These are phyloP conservation scores for Saxispiralis lemnorum DNA, from an alignment of 495 filamentous ascomycete species.

Conservation along the genomic window DNA sequence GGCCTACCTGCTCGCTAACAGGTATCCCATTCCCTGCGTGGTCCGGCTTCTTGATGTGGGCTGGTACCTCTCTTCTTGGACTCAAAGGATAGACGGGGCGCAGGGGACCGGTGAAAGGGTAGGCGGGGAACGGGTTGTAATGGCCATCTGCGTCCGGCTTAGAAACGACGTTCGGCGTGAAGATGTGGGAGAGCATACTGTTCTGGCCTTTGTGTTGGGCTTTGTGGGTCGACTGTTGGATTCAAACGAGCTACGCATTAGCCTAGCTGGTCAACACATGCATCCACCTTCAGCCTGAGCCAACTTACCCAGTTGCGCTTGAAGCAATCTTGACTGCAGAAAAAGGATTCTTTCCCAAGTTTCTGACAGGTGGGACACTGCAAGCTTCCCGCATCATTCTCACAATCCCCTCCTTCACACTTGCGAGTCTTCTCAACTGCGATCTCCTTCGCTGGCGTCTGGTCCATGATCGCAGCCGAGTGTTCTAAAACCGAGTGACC, in stretches of 20 bases:
- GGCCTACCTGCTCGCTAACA: constrained; percentile 45
- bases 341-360: constrained; percentile 75
- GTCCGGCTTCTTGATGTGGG: constrained; percentile 65
- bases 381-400: constrained; percentile 61
- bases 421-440: constrained; percentile 36
- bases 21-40: constrained; percentile 74
- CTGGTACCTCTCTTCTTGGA: constrained; percentile 51
- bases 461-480: constrained; percentile 1
- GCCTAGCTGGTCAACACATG: background rate
- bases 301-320: constrained; percentile 85
- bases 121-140: constrained; percentile 82
- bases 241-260: background rate
- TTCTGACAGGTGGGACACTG: constrained; percentile 93
- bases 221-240: constrained; percentile 63
- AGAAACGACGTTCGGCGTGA: constrained; percentile 62
- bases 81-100: constrained; percentile 86
- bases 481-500: no score
- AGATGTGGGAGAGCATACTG: constrained; percentile 49
- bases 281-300: constrained; percentile 1
- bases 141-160: constrained; percentile 72
- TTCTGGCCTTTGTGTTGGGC: constrained; percentile 61
- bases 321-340: constrained; percentile 98
- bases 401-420: constrained; percentile 66
- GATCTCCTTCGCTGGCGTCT: constrained; percentile 11
- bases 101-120: constrained; percentile 58